Percentiles rank a stretch among this genome's conserved stretches.
Evolutionary conservation across 225 moss, liverwort and hornwort species (phyloP).

Genomic region (Pleurozium schreberi): DNA sequence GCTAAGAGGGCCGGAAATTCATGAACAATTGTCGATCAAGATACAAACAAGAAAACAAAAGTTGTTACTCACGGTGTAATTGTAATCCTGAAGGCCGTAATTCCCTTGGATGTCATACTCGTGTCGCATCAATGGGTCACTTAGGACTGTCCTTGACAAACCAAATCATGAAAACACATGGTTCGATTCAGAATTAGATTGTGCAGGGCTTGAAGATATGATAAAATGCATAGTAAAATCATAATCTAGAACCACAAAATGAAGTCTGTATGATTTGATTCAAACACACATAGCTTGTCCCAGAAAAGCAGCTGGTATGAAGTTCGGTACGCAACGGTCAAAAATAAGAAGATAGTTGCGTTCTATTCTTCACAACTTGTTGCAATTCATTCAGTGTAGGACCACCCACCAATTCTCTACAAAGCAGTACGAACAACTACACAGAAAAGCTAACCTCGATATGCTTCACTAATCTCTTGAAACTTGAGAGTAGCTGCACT

Average conservation of each 20-base stretch:
- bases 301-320: neutral
- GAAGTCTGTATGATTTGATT: neutral
- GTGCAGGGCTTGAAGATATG: neutral
- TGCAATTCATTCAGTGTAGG: neutral
- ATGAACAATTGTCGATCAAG: neutral
- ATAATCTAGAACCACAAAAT: neutral
- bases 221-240: neutral
- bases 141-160: constrained; percentile 43
- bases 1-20: neutral
- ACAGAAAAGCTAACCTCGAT: constrained; percentile 53
- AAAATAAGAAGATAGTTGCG: neutral
- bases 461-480: constrained; percentile 94
- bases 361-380: neutral
- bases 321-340: neutral
- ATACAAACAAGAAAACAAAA: neutral
- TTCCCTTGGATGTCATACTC: constrained; percentile 85
- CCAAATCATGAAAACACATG: neutral
- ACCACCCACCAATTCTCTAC: neutral
- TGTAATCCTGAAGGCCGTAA: constrained; percentile 71
- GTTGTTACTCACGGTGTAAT: constrained; percentile 51
- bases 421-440: neutral
- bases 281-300: neutral
- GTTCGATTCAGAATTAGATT: neutral
- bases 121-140: constrained; percentile 75
- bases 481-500: constrained; percentile 76